Conservation (phyloP, 169 alveolate genomes). For the Eimeria falciformis region DNA sequence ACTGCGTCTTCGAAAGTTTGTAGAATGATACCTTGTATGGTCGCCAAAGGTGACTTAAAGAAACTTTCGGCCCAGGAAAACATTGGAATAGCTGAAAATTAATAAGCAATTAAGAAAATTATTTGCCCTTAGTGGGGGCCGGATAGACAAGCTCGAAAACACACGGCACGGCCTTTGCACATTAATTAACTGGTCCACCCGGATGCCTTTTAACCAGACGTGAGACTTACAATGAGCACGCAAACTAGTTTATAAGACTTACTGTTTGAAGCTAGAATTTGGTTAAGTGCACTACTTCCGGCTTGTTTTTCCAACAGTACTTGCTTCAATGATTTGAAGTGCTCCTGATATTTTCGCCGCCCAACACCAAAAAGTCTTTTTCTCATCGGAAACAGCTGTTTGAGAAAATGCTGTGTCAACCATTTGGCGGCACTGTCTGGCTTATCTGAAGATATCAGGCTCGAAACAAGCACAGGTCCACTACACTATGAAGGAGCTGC, state of each 20-base stretch:
- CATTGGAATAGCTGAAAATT: slow-evolving; percentile 53
- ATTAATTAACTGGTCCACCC: too few species aligned
- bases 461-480: too few species aligned
- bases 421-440: slow-evolving; percentile 23
- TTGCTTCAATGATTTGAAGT: slow-evolving; percentile 7
- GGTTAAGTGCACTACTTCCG: slow-evolving; percentile 13
- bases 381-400: slow-evolving; percentile 1
- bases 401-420: neutral
- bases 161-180: neutral
- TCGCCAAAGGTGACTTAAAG: slow-evolving; percentile 20
- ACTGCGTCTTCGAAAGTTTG: slow-evolving; percentile 58
- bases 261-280: slow-evolving; percentile 33
- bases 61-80: slow-evolving; percentile 59
- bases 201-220: too few species aligned
- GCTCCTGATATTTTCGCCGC: slow-evolving; percentile 5
- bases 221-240: too few species aligned
- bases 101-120: neutral
- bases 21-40: slow-evolving; percentile 6
- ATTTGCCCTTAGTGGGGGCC: too few species aligned
- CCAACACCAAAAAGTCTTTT: neutral
- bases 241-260: neutral
- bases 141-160: neutral
- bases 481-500: too few species aligned
- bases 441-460: neutral
- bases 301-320: slow-evolving; percentile 38